Evolutionary conservation across 495 filamentous ascomycete genomes (phyloP).

Genomic region (Penicillium chermesinum): DNA sequence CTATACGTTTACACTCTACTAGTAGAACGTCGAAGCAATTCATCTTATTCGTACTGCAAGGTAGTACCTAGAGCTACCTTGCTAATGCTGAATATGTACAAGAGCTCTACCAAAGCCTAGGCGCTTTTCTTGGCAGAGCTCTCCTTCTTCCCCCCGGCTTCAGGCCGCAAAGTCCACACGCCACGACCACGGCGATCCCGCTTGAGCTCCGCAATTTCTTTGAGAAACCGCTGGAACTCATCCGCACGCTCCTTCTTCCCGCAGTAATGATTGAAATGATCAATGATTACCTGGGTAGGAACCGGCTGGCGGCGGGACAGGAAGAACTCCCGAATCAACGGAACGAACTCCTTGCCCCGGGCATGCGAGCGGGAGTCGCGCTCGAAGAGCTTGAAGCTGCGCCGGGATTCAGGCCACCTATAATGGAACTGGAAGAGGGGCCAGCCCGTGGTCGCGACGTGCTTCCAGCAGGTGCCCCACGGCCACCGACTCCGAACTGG

Average conservation of each 20-base stretch:
- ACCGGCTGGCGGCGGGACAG: slow-evolving; percentile 63
- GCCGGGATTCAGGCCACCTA: slow-evolving; percentile 51
- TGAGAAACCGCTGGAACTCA: slow-evolving; percentile 62
- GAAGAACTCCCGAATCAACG: slow-evolving; percentile 71
- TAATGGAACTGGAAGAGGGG: slow-evolving; percentile 51
- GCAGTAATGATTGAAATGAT: slow-evolving; percentile 70
- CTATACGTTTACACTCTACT: too few species aligned
- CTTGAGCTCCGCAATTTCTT: slow-evolving; percentile 51
- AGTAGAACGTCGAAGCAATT: too few species aligned
- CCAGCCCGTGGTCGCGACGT: slow-evolving; percentile 34
- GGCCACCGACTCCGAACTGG: slow-evolving; percentile 66
- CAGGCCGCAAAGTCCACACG: slow-evolving; percentile 55
- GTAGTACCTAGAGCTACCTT: too few species aligned
- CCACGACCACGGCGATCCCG: slow-evolving; percentile 50
- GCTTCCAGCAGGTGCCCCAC: slow-evolving; percentile 26
- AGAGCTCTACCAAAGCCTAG: background rate
- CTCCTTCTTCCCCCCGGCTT: slow-evolving; percentile 28
- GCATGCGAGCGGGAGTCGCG: slow-evolving; percentile 20
- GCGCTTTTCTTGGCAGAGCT: background rate
- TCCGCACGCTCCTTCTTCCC: slow-evolving; percentile 47
- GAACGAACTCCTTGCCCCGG: slow-evolving; percentile 55
- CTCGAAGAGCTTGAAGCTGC: slow-evolving; percentile 28
- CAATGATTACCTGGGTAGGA: slow-evolving; percentile 69
- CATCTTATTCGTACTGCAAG: too few species aligned
- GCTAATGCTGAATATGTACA: background rate